Base-by-base conservation (phyloP, 23 red algal species). In the Cyanidioschyzon merolae region DNA sequence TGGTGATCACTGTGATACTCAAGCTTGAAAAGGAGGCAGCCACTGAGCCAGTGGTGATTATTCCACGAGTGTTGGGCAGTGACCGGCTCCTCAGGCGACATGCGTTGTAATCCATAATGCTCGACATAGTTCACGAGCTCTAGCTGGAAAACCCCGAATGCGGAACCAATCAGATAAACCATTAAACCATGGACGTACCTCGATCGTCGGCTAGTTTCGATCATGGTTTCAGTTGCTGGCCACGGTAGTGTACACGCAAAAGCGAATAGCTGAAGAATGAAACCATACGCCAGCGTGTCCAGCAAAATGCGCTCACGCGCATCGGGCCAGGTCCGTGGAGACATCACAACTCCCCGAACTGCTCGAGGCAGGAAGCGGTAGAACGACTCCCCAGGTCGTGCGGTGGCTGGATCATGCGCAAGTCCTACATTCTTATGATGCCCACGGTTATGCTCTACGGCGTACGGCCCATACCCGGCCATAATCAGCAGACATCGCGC, bases 1-100 rank as follows among this genome's bases (percentile, higher is more conserved):
- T 95, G 91, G 80, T 95, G 91, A 79, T 95, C 91, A 0, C 86
- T 79, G 40, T 95, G 91, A 37, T 82, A 26, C 39, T 95, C 86
- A 27, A 95, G 80, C 79, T 95, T 95, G 83, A 95, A 95, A 41
- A 90, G 79, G 7, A 89, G 21, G 39, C 74, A 80, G 76, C 82
- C 89, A 37, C 86, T 83, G 21, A 95, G 18, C 40, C 36, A 58
- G 0, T 90, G 77, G 36, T 86, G 86, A 1, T 86, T 83, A 76
- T 95, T 86, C 91, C 91, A 95, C 57, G 84, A 88, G 63, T 89
- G 86, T 1, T 58, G 68, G 1, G 87, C 75, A 0, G 77, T 77
- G 2, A 95, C 78, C 0, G 41, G 58, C 75, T 95, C 91, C 57
- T 90, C 89, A 7, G 45, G 21, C 45, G 45, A 54, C 12, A 21